phyloP scores from a whole-genome alignment of 176 grass and related monocot genomes.

The Neostapfia colusana region DNA sequence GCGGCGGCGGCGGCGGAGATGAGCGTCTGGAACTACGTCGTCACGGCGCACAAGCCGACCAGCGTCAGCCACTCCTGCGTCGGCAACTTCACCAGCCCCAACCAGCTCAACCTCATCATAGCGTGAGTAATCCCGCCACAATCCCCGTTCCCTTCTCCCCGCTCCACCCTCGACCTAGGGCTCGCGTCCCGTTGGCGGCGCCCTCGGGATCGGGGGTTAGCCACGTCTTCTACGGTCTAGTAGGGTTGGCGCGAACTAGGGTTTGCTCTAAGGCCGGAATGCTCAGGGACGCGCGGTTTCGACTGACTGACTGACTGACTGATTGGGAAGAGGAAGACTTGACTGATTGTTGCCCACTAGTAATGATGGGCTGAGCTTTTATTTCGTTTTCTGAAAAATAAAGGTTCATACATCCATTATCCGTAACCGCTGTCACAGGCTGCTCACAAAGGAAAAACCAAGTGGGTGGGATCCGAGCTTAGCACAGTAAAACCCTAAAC shows the following conservation, averaged over 20 bases:
- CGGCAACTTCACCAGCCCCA: slow-evolving; percentile 92
- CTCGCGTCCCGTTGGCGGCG: background rate
- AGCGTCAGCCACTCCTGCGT: slow-evolving; percentile 98
- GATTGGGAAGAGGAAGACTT: background rate
- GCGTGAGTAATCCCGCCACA: slow-evolving; percentile 57
- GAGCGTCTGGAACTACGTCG: slow-evolving; percentile 99
- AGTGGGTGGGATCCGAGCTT: background rate
- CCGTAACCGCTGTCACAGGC: background rate
- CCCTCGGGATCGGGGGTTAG: background rate
- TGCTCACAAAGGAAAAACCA: background rate
- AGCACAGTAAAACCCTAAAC: background rate
- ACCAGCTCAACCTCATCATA: slow-evolving; percentile 89
- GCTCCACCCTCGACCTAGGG: background rate
- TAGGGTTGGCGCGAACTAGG: slow-evolving; percentile 8
- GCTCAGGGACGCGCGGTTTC: background rate
- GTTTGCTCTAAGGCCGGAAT: slow-evolving; percentile 17
- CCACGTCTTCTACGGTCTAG: slow-evolving; percentile 16
- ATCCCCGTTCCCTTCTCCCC: background rate
- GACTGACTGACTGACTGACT: too few species aligned
- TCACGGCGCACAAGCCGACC: slow-evolving; percentile 97
- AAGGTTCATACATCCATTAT: background rate
- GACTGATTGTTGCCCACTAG: background rate
- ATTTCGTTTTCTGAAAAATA: background rate
- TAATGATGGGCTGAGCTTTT: slow-evolving; percentile 14
- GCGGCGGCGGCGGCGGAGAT: slow-evolving; percentile 49